Percentiles rank a stretch among this genome's conserved stretches.
These are phyloP conservation scores for Hevea brasiliensis DNA, from an alignment of 345 rosid species.

Conservation along the genomic window DNA sequence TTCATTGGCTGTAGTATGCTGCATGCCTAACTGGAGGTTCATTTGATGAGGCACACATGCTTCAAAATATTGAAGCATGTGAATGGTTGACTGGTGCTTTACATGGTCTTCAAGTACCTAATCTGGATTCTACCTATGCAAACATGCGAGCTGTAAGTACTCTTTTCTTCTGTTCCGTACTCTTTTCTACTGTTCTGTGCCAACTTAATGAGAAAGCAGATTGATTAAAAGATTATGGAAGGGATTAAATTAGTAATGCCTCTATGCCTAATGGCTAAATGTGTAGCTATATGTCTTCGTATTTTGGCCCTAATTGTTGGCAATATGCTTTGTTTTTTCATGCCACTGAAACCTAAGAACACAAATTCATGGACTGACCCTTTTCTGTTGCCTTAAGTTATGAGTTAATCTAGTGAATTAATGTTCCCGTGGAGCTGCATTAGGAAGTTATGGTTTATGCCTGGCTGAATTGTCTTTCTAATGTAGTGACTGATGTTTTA, in stretches of 20 bases:
- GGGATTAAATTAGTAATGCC: not conserved
- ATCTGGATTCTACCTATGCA: slow-evolving; percentile 73
- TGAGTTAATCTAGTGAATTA: not conserved
- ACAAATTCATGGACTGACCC: not conserved
- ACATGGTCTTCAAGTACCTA: slow-evolving; percentile 76
- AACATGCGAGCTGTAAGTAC: slow-evolving; percentile 83
- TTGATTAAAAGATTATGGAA: not conserved
- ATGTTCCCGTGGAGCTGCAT: slow-evolving; percentile 1
- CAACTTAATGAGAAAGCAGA: not conserved
- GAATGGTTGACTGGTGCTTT: slow-evolving; percentile 94
- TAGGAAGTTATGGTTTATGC: not conserved
- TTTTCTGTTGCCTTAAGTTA: not conserved
- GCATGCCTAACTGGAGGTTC: slow-evolving; percentile 79
- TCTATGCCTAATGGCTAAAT: not conserved
- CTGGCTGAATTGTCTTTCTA: not conserved
- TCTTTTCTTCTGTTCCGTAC: slow-evolving; percentile 16
- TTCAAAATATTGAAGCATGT: slow-evolving; percentile 91
- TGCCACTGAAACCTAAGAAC: not conserved
- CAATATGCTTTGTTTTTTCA: not conserved
- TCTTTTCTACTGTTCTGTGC: not conserved
- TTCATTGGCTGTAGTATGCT: slow-evolving; percentile 66
- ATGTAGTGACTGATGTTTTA: slow-evolving; percentile 7
- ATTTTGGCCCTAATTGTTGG: not conserved
- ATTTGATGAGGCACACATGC: slow-evolving; percentile 92
- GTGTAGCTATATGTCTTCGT: not conserved